These are phyloP conservation scores for Xylaria castorea DNA, from an alignment of 495 filamentous ascomycete species.

Conservation along the genomic window DNA sequence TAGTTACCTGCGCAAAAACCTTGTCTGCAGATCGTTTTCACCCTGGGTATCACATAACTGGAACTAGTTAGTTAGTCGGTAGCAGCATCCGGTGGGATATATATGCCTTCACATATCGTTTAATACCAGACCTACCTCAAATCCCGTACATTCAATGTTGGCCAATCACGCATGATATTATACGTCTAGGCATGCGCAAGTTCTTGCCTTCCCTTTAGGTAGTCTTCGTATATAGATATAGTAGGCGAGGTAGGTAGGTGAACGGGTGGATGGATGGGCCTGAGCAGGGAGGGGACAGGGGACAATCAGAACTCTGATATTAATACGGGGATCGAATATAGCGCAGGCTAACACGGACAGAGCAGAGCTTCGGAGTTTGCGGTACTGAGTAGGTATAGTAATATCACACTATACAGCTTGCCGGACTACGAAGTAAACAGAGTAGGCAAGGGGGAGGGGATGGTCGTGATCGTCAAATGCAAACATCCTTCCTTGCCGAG, in stretches of 20 bases:
- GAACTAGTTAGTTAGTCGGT: too few relatives aligned
- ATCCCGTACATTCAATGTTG: background rate
- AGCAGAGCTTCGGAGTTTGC: background rate
- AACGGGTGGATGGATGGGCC: background rate
- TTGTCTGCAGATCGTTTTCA: background rate
- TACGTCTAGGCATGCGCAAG: background rate
- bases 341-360: background rate
- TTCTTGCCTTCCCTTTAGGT: background rate
- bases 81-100: too few relatives aligned
- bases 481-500: background rate
- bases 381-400: background rate
- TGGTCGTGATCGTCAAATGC: background rate
- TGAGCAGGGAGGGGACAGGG: constrained; percentile 1
- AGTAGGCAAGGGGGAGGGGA: background rate
- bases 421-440: too few relatives aligned
- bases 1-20: background rate
- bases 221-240: background rate
- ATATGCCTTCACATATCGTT: background rate
- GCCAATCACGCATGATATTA: background rate
- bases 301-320: too few relatives aligned
- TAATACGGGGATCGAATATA: background rate
- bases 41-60: background rate
- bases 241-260: too few relatives aligned
- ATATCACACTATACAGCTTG: background rate
- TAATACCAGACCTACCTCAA: background rate